Evolutionary conservation across 2,329 filamentous ascomycete species (phyloP).

Genomic region (Sporothrix pseudoabietina): DNA sequence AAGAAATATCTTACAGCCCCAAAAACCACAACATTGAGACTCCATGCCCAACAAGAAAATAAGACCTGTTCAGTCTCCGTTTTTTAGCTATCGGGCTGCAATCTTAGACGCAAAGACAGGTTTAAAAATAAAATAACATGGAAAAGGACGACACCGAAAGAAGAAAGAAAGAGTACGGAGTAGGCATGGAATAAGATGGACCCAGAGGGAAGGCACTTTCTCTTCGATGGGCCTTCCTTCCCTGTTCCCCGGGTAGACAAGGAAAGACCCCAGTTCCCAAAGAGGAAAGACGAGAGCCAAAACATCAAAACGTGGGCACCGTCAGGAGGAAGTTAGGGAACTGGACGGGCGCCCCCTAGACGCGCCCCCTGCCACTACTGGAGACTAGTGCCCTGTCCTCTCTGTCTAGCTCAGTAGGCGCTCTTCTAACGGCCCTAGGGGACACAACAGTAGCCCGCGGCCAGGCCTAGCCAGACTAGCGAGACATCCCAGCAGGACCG

Average conservation of each 20-base stretch:
- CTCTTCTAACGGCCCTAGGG: background rate
- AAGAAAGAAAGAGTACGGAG: background rate
- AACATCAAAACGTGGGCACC: slow-evolving; percentile 2
- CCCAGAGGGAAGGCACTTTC: slow-evolving; percentile 7
- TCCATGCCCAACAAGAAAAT: background rate
- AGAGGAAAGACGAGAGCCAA: slow-evolving; percentile 20
- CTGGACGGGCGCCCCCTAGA: background rate
- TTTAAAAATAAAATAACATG: background rate
- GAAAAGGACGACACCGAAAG: background rate
- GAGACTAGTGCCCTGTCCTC: background rate
- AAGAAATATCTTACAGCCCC: slow-evolving; percentile 3
- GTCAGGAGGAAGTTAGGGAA: background rate
- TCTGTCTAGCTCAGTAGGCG: background rate
- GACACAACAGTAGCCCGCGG: too few species aligned
- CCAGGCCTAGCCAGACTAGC: too few species aligned
- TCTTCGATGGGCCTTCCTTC: background rate
- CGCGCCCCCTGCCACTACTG: background rate
- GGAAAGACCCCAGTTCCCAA: background rate
- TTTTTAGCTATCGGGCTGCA: slow-evolving; percentile 8
- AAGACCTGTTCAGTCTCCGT: background rate
- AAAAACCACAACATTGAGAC: background rate
- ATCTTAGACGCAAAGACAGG: background rate
- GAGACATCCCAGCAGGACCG: background rate
- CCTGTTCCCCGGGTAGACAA: background rate
- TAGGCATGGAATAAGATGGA: slow-evolving; percentile 1